Evolutionary conservation across 2,329 filamentous ascomycete species (phyloP), one percentile per base, ranked within the genome.

Genomic region (Sphaerulina musiva): DNA sequence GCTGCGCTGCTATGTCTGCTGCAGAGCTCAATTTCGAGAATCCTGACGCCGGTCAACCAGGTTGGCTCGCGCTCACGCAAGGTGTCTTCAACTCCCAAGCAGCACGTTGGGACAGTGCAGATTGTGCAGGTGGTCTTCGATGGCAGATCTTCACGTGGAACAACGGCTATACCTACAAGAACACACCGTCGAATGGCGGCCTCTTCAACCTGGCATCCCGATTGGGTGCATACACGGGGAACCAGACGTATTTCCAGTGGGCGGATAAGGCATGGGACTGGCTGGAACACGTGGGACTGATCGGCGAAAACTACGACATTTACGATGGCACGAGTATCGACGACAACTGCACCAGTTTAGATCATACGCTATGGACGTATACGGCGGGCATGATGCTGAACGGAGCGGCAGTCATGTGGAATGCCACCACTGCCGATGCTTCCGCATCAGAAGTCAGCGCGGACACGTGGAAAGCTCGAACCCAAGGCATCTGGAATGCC

Each of bases 161-260:
- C 60, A 71, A 69, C 42, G 77, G 77, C 7, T 80, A 74, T 60
- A 68, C 74, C 47, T 75, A 78, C 64, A 77, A 77, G 64, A 92
- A 93, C 73, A 80, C 83, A 3, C 45, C 59, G 1, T 56, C 75
- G 6, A 79, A 79, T 54, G 77, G 75, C 17, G 73, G 74, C 44
- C 75, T 78, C 60, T 78, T 79, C 66, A 73, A 78, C 54, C 64
- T 80, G 11, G 74, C 74, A 7, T 69, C 76, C 7, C 64, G 72
- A 23, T 63, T 73, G 9, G 69, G 62, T 5, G 65, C 67, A 20
- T 74, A 74, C 59, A 74, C 72, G 8, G 69, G 66, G 14, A 73
- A 74, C 53, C 48, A 67, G 55, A 85, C 80, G 0, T 88, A 87
- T 60, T 56, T 75, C 72, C 79, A 88, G 62, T 89, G 85, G 85